These are phyloP conservation scores for Cladosporium austrohemisphaericum DNA, from an alignment of 2,329 filamentous ascomycete genomes.

Conservation along the genomic window DNA sequence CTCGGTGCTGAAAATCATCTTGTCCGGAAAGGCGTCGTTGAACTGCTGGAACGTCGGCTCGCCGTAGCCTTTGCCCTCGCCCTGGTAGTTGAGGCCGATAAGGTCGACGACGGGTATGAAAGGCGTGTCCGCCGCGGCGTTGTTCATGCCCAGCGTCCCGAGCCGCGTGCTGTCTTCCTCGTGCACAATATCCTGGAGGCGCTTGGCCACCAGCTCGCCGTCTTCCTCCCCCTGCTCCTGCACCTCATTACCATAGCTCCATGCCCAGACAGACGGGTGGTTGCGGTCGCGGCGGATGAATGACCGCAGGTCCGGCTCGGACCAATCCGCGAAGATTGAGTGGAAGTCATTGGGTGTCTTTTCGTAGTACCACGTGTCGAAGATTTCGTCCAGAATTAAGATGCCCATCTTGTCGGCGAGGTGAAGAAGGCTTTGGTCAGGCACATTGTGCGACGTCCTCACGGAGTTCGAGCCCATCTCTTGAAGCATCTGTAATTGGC, in stretches of 20 bases:
- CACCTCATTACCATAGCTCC: conserved; percentile 56
- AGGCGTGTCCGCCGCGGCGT: conserved; percentile 38
- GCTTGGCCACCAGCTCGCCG: conserved; percentile 32
- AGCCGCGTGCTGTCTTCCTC: conserved; percentile 49
- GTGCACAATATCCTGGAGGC: conserved; percentile 42
- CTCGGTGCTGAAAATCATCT: conserved; percentile 46
- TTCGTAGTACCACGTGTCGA: conserved; percentile 47
- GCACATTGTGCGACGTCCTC: conserved; percentile 53
- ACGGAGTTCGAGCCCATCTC: conserved; percentile 51
- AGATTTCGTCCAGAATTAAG: conserved; percentile 53
- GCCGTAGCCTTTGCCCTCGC: conserved; percentile 43
- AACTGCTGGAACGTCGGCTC: conserved; percentile 42
- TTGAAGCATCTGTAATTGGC: conserved; percentile 49
- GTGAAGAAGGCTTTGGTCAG: conserved; percentile 49
- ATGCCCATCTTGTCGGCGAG: conserved; percentile 50
- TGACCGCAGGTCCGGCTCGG: conserved; percentile 50
- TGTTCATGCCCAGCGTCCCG: conserved; percentile 47
- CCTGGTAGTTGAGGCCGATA: conserved; percentile 55
- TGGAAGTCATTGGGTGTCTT: conserved; percentile 52
- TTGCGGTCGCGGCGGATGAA: conserved; percentile 55
- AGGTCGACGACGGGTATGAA: conserved; percentile 46
- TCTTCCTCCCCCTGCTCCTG: conserved; percentile 42
- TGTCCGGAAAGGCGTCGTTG: conserved; percentile 44
- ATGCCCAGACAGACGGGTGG: conserved; percentile 51
- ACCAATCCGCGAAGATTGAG: conserved; percentile 52